These are phyloP conservation scores for Ormosia emarginata DNA, from an alignment of 306 rosid species.

Conservation along the genomic window DNA sequence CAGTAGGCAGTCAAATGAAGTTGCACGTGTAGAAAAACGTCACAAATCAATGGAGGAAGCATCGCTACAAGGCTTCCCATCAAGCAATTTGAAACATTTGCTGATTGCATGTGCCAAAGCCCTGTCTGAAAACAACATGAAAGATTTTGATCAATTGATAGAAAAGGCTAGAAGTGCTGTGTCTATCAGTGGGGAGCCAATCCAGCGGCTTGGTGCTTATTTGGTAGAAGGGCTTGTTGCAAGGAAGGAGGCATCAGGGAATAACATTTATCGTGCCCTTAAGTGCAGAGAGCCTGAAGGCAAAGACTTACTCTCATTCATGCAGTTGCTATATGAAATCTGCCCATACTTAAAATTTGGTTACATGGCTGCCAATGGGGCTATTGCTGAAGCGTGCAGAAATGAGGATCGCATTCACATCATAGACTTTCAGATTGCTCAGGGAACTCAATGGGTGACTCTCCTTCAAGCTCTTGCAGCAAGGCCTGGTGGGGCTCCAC, in stretches of 20 bases:
- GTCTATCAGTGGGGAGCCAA: slow-evolving; percentile 77
- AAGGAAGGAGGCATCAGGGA: slow-evolving; percentile 73
- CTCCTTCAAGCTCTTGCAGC: slow-evolving; percentile 95
- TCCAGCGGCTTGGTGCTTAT: slow-evolving; percentile 87
- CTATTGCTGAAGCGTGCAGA: slow-evolving; percentile 89
- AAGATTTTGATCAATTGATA: slow-evolving; percentile 46
- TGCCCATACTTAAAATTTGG: slow-evolving; percentile 89
- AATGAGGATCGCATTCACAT: slow-evolving; percentile 80
- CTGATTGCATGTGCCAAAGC: slow-evolving; percentile 71
- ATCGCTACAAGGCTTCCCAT: slow-evolving; percentile 35
- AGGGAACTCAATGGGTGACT: slow-evolving; percentile 78
- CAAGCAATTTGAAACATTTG: slow-evolving; percentile 51
- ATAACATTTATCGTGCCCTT: slow-evolving; percentile 63
- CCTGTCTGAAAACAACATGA: slow-evolving; percentile 47
- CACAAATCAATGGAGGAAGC: slow-evolving; percentile 49
- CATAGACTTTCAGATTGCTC: slow-evolving; percentile 80
- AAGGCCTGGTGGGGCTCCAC: slow-evolving; percentile 79
- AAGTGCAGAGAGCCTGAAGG: slow-evolving; percentile 77
- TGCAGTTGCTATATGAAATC: slow-evolving; percentile 71
- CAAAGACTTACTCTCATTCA: slow-evolving; percentile 66
- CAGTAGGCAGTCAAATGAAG: slow-evolving; percentile 33
- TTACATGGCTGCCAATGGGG: slow-evolving; percentile 95
- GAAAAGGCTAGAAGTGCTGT: slow-evolving; percentile 56
- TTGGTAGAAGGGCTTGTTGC: slow-evolving; percentile 88
- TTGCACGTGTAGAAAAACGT: slow-evolving; percentile 40